phyloP scores from a whole-genome alignment of 176 grass and related monocot species.

The Carex scoparia region DNA sequence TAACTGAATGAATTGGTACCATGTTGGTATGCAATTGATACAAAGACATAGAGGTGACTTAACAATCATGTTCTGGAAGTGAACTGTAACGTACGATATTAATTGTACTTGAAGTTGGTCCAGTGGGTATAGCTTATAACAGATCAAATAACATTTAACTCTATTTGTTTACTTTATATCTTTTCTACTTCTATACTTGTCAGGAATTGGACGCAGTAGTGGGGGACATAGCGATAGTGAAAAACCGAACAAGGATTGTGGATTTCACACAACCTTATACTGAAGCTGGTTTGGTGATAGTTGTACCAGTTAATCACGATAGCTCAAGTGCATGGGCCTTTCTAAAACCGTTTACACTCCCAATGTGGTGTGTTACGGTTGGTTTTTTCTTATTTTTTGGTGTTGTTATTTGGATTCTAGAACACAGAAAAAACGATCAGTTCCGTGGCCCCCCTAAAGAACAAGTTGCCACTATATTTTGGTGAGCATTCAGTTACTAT shows the following conservation, averaged over 20 bases:
- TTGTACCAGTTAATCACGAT: constrained; percentile 35
- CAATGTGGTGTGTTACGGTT: constrained; percentile 73
- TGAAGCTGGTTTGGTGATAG: constrained; percentile 67
- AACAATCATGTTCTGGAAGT: background rate
- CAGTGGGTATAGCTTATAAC: background rate
- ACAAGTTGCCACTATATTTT: constrained; percentile 65
- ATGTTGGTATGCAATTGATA: background rate
- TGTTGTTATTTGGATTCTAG: constrained; percentile 79
- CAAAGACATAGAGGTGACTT: background rate
- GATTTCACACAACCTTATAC: constrained; percentile 81
- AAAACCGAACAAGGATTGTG: constrained; percentile 54
- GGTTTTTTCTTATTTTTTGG: constrained; percentile 75
- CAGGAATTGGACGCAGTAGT: constrained; percentile 74
- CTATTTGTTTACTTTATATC: background rate
- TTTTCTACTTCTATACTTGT: background rate
- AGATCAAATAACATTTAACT: background rate
- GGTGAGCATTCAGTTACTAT: constrained; percentile 32
- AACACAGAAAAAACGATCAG: constrained; percentile 65
- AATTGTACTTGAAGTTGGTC: background rate
- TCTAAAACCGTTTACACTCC: constrained; percentile 68
- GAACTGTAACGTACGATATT: background rate
- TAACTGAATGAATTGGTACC: background rate
- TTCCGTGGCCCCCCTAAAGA: constrained; percentile 57
- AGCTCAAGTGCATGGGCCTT: constrained; percentile 73
- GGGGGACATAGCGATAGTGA: constrained; percentile 74